A percentile compares a stretch with the other conserved stretches of the same genome.
phyloP scores from a whole-genome alignment of 2,329 filamentous ascomycete genomes.

The Ascochyta pisi region DNA sequence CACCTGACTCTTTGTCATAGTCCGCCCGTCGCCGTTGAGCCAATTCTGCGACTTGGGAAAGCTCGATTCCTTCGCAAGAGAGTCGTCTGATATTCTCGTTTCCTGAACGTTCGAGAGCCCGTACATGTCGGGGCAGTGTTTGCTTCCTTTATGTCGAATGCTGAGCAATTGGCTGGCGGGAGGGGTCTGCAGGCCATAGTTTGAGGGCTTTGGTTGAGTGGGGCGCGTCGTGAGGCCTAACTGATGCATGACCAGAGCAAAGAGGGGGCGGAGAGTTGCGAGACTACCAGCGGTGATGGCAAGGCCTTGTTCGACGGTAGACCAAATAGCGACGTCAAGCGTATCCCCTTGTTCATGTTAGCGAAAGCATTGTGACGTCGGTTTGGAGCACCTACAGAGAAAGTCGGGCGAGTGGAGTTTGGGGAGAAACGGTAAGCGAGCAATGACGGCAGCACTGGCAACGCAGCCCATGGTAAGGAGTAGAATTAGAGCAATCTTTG shows the following conservation, averaged over 20 bases:
- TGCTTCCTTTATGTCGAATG: slow-evolving; percentile 25
- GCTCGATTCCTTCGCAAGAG: not conserved
- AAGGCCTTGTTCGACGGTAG: slow-evolving; percentile 45
- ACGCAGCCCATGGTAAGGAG: slow-evolving; percentile 61
- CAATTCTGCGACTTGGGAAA: slow-evolving; percentile 23
- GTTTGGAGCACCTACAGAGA: slow-evolving; percentile 31
- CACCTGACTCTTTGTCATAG: slow-evolving; percentile 20
- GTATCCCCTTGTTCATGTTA: slow-evolving; percentile 36
- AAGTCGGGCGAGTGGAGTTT: slow-evolving; percentile 42
- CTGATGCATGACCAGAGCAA: slow-evolving; percentile 32
- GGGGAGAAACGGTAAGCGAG: slow-evolving; percentile 38
- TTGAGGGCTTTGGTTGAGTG: slow-evolving; percentile 28
- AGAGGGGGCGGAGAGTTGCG: slow-evolving; percentile 45
- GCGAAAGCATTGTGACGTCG: not conserved
- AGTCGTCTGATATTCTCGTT: slow-evolving; percentile 25
- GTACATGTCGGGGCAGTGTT: slow-evolving; percentile 31
- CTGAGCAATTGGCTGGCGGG: slow-evolving; percentile 16
- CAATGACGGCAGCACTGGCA: slow-evolving; percentile 45
- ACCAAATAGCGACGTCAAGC: slow-evolving; percentile 48
- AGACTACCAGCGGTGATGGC: slow-evolving; percentile 48
- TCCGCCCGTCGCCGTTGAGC: slow-evolving; percentile 17
- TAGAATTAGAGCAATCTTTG: slow-evolving; percentile 57
- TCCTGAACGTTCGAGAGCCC: slow-evolving; percentile 27
- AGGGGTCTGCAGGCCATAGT: slow-evolving; percentile 29
- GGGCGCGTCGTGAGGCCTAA: slow-evolving; percentile 36